Conservation (phyloP, 140 eudicot genomes). For the Stevia rebaudiana region DNA sequence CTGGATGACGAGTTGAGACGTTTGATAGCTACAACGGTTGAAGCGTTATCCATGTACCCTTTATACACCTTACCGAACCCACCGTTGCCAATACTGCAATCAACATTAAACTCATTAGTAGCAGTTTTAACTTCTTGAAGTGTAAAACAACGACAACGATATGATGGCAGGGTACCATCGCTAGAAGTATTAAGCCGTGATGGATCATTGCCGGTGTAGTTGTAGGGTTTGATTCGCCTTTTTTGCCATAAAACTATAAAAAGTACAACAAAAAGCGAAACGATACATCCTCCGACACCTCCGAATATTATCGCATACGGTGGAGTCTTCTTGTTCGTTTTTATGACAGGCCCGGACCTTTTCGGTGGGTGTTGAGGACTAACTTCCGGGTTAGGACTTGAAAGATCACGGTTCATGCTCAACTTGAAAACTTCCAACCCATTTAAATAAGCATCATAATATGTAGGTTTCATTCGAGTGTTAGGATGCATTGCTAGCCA, state of each 20-base stretch:
- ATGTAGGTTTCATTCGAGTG: neutral
- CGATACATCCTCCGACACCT: slow-evolving; percentile 31
- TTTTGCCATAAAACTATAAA: slow-evolving; percentile 14
- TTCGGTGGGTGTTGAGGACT: neutral
- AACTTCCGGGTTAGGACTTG: slow-evolving; percentile 39
- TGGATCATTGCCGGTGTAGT: no score
- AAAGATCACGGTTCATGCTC: slow-evolving; percentile 24
- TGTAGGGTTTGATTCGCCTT: slow-evolving; percentile 9
- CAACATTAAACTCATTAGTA: slow-evolving; percentile 41
- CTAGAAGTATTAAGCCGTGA: slow-evolving; percentile 19
- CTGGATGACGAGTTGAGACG: no score
- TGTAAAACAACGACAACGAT: slow-evolving; percentile 31
- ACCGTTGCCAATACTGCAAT: slow-evolving; percentile 41
- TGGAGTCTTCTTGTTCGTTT: neutral
- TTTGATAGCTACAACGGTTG: slow-evolving; percentile 35
- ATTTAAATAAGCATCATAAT: slow-evolving; percentile 29
- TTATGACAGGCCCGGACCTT: neutral
- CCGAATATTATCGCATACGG: slow-evolving; percentile 16
- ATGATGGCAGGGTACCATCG: neutral
- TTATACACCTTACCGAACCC: slow-evolving; percentile 30
- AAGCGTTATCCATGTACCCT: slow-evolving; percentile 35
- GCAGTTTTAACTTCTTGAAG: slow-evolving; percentile 40
- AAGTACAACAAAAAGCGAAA: slow-evolving; percentile 1
- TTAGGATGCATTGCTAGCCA: slow-evolving; percentile 32
- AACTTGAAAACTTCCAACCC: slow-evolving; percentile 63